Evolutionary conservation across 164 flowering plant genomes (phyloP).

Genomic region (Piper betle): DNA sequence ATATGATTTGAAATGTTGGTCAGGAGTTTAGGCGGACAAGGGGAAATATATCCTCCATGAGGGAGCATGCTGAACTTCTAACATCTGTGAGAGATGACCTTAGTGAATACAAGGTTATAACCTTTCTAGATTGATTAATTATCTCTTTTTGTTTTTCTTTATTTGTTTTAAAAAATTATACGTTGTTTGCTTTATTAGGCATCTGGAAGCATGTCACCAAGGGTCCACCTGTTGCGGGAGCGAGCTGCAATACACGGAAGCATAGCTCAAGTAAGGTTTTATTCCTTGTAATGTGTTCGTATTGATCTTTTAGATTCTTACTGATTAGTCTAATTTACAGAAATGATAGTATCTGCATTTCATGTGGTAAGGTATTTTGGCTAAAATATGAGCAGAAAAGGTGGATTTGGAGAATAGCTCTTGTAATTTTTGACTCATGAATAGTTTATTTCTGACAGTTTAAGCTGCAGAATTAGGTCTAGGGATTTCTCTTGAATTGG

Average conservation of each 20-base stretch:
- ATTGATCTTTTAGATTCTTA: too few species aligned
- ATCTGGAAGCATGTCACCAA: slow-evolving; percentile 83
- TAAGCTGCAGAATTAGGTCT: too few species aligned
- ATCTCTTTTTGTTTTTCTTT: background rate
- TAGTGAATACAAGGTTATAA: slow-evolving; percentile 78
- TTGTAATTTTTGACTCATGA: too few species aligned
- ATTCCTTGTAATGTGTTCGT: background rate
- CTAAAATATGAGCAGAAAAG: too few species aligned
- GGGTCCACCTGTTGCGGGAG: slow-evolving; percentile 74
- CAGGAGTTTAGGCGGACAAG: slow-evolving; percentile 86
- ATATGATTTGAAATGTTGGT: too few species aligned
- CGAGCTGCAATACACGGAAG: slow-evolving; percentile 91
- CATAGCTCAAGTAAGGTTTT: slow-evolving; percentile 69
- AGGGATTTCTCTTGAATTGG: too few species aligned
- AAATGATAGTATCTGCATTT: too few species aligned
- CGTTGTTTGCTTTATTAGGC: slow-evolving; percentile 34
- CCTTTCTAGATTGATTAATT: background rate
- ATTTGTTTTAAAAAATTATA: background rate
- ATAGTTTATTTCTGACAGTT: too few species aligned
- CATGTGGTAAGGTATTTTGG: too few species aligned
- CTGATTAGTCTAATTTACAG: too few species aligned
- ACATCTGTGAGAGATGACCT: slow-evolving; percentile 96
- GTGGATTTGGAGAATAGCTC: too few species aligned
- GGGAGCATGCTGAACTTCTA: slow-evolving; percentile 93
- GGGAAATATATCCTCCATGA: slow-evolving; percentile 87